Evolutionary conservation across 1,139 yeast species (phyloP).

Genomic region (Pichia cactophila): DNA sequence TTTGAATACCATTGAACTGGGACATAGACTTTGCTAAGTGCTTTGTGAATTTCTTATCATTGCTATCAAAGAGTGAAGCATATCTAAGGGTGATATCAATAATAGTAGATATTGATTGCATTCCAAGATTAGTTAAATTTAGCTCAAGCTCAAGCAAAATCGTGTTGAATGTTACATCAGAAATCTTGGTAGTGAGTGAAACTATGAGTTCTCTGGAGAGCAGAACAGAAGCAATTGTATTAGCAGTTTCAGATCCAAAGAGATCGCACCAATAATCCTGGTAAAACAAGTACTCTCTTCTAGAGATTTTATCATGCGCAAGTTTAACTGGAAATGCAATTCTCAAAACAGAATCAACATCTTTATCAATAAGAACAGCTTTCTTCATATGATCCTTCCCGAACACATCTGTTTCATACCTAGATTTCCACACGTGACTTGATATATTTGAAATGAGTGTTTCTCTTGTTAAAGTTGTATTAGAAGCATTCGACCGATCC

Average conservation of each 20-base stretch:
- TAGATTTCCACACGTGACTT: slow-evolving; percentile 16
- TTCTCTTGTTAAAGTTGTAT: neutral
- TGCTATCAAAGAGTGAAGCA: slow-evolving; percentile 14
- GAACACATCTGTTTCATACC: slow-evolving; percentile 10
- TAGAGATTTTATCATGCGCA: neutral
- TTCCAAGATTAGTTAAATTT: slow-evolving; percentile 37
- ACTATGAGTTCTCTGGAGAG: slow-evolving; percentile 30
- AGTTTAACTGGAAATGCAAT: slow-evolving; percentile 19
- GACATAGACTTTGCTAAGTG: slow-evolving; percentile 34
- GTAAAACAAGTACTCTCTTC: slow-evolving; percentile 22
- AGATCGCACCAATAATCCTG: slow-evolving; percentile 46
- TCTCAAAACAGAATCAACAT: slow-evolving; percentile 15
- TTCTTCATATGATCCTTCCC: slow-evolving; percentile 4
- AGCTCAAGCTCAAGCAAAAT: slow-evolving; percentile 37
- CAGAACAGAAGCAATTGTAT: slow-evolving; percentile 34
- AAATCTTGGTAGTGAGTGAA: slow-evolving; percentile 34
- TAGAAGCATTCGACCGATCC: neutral
- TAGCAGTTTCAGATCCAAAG: slow-evolving; percentile 53
- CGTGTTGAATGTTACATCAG: slow-evolving; percentile 30
- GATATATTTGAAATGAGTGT: slow-evolving; percentile 5
- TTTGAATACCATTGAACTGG: slow-evolving; percentile 39
- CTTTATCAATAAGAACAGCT: slow-evolving; percentile 17
- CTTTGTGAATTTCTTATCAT: slow-evolving; percentile 16
- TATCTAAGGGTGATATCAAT: slow-evolving; percentile 26
- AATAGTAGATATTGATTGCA: slow-evolving; percentile 27